A percentile compares a stretch with the other conserved stretches of the same genome.
phyloP scores from a whole-genome alignment of 2,329 filamentous ascomycete genomes.

The Calonectria honghensis region DNA sequence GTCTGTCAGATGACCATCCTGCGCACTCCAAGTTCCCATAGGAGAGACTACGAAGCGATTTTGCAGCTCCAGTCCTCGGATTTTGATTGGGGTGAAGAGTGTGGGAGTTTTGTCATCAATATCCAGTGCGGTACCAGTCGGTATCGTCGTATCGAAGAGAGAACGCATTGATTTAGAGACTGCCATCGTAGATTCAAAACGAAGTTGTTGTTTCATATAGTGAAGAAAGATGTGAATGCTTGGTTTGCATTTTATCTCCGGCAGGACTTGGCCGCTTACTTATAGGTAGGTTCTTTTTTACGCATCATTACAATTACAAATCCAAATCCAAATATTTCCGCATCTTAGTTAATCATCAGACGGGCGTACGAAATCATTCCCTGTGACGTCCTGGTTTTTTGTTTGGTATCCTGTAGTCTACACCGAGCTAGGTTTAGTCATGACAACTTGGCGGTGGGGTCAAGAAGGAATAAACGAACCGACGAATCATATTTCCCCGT shows the following conservation, averaged over 20 bases:
- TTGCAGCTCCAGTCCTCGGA: conserved; percentile 69
- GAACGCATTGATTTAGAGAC: background rate
- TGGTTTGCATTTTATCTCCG: background rate
- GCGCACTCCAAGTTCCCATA: conserved; percentile 75
- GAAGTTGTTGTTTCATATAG: background rate
- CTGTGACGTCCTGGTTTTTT: background rate
- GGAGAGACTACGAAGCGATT: conserved; percentile 75
- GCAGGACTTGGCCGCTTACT: background rate
- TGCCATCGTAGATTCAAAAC: background rate
- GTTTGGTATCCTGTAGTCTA: background rate
- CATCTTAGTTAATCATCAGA: background rate
- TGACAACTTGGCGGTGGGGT: background rate
- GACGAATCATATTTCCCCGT: background rate
- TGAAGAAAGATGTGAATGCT: background rate
- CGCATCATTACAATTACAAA: background rate
- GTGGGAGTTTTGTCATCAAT: conserved; percentile 61
- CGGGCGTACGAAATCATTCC: background rate
- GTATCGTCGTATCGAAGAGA: background rate
- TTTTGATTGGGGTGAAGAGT: conserved; percentile 72
- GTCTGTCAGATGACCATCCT: conserved; percentile 81
- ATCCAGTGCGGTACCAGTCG: background rate
- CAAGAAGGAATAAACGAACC: conserved; percentile 25
- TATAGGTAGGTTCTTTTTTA: background rate
- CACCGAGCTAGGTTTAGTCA: background rate
- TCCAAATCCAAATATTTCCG: too few relatives aligned